Evolutionary conservation across 1,284 basidiomycete genomes (phyloP), one percentile per base, ranked within the genome.

Genomic region (Heterobasidion irregulare): DNA sequence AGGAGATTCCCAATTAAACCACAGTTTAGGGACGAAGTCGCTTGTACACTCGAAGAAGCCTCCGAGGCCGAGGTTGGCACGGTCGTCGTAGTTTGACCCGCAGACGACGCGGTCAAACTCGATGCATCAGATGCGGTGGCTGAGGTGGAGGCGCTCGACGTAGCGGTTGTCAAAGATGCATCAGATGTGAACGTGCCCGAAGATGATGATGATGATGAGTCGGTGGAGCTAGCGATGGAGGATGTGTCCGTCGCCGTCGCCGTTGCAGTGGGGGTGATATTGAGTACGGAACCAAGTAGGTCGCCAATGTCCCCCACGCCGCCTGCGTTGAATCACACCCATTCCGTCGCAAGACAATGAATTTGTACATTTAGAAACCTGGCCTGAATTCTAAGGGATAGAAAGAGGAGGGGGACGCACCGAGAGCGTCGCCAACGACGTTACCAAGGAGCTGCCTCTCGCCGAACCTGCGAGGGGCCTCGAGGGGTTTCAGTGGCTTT

Each of bases 1-100:
- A 19, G 26, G 34, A n/a, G 64, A 62, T 62, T 43, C 34, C 60
- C 66, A 6, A 65, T 53, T 8, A 65, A 53, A 18, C 63, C 62
- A 35, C 43, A 55, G 16, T 58, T 43, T 15, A 47, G 33, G 1
- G 51, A 43, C 26, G 38, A 41, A 41, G 38, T 41, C 38, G 38
- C 38, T 12, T 10, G 38, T n/a, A 7, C 10, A 41, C 12, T 12
- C 38, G 38, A 41, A n/a, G 38, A 41, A 41, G n/a, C 38, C 10
- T 4, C 6, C 38, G 38, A 41, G 38, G 38, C 12, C 38, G 38
- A 41, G 7, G 38, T 8, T 2, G 38, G 38, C 38, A 7, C n/a
- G 38, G 10, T 41, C 38, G 38, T 12, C 12, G 38, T 12, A 41
- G n/a, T n/a, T 41, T 10, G 38, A 41, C 12, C n/a, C 38, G 38